These are phyloP conservation scores for Colletotrichum sp. DNA, from an alignment of 2,329 filamentous ascomycete species.

Conservation along the genomic window DNA sequence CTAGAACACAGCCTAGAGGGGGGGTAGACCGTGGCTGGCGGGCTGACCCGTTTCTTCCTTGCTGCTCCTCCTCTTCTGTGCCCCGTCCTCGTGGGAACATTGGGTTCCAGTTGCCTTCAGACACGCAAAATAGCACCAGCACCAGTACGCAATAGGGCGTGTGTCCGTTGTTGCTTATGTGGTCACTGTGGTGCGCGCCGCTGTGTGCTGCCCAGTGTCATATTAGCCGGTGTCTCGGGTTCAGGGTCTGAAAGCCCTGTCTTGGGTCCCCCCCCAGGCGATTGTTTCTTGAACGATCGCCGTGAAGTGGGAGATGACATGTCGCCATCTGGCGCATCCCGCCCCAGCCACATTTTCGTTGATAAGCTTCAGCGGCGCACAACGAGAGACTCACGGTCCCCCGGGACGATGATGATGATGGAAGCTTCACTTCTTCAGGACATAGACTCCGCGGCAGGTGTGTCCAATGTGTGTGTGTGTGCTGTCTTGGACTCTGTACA, in stretches of 20 bases:
- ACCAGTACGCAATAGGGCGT: not conserved
- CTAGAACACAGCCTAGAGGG: not conserved
- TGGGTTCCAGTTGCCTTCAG: not conserved
- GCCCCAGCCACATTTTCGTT: not conserved
- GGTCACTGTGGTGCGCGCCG: not conserved
- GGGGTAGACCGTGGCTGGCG: not conserved
- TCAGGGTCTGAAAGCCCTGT: not conserved
- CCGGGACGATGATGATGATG: not conserved
- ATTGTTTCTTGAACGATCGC: not conserved
- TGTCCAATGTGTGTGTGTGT: not conserved
- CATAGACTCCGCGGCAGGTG: not conserved
- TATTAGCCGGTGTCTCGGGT: not conserved
- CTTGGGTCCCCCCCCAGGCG: not conserved
- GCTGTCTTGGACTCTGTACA: not conserved
- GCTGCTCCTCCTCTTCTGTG: not conserved
- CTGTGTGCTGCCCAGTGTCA: not conserved
- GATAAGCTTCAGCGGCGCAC: not conserved
- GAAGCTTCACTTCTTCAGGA: not conserved
- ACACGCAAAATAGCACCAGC: not conserved
- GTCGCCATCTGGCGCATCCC: not conserved
- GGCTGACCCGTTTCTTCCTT: not conserved
- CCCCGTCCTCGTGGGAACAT: not conserved
- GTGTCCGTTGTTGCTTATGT: not conserved
- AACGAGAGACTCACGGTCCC: not conserved
- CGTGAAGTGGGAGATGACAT: not conserved